phyloP scores from a whole-genome alignment of 345 rosid genomes.

The Citrus maxima region DNA sequence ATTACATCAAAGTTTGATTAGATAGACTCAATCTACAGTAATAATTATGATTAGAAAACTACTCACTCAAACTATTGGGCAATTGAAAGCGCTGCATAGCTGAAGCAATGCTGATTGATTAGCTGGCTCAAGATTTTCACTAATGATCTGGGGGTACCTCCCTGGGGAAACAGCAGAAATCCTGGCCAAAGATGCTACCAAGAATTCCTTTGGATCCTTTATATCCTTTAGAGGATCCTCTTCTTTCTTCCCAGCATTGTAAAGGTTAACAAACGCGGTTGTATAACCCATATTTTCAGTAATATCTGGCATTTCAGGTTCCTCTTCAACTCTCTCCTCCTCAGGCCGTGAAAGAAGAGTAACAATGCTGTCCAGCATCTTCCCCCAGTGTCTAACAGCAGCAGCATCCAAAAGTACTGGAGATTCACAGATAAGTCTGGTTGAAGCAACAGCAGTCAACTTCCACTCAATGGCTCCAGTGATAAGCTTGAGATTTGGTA shows the following conservation, averaged over 20 bases:
- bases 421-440: constrained; percentile 76
- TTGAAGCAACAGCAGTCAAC: constrained; percentile 78
- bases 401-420: constrained; percentile 64
- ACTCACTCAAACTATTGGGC: constrained; percentile 65
- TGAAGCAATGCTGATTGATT: constrained; percentile 69
- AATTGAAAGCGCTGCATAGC: constrained; percentile 62
- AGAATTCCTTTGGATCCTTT: constrained; percentile 73
- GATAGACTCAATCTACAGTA: not conserved
- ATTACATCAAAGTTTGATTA: not conserved
- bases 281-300: constrained; percentile 79
- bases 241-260: constrained; percentile 89
- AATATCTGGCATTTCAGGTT: constrained; percentile 91
- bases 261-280: constrained; percentile 72
- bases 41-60: not conserved
- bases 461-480: constrained; percentile 73
- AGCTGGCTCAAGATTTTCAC: constrained; percentile 61
- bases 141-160: constrained; percentile 68
- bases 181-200: constrained; percentile 60
- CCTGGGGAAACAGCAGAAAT: constrained; percentile 71
- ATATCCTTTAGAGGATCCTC: constrained; percentile 83
- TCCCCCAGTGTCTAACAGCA: constrained; percentile 66
- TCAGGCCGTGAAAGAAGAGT: constrained; percentile 85
- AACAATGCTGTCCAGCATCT: constrained; percentile 76
- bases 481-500: constrained; percentile 77
- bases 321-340: constrained; percentile 71